Evolutionary conservation across 176 grass and related monocot genomes (phyloP).

Genomic region (Juncus inflexus): DNA sequence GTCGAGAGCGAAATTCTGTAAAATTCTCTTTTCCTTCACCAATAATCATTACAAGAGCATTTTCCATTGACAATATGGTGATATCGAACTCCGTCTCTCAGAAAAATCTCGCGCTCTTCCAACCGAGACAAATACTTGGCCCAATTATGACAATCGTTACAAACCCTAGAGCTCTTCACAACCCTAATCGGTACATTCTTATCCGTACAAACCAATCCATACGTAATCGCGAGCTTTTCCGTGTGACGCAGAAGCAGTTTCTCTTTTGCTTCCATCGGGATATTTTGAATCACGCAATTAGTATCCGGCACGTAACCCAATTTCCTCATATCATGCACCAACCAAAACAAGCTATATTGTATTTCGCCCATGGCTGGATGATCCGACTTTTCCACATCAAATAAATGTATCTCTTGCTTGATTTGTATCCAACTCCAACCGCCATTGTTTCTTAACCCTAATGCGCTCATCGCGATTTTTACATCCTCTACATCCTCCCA

Average conservation of each 20-base stretch:
- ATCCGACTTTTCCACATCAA: constrained; percentile 51
- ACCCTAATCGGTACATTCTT: constrained; percentile 53
- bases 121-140: constrained; percentile 50
- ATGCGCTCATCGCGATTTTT: constrained; percentile 63
- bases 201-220: constrained; percentile 53
- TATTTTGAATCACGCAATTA: constrained; percentile 51
- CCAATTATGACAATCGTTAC: constrained; percentile 70
- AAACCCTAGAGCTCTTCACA: constrained; percentile 79
- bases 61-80: constrained; percentile 64
- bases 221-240: constrained; percentile 73
- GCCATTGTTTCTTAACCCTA: constrained; percentile 36
- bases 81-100: constrained; percentile 55
- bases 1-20: background rate
- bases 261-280: constrained; percentile 59
- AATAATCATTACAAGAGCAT: constrained; percentile 79
- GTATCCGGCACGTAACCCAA: constrained; percentile 66
- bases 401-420: constrained; percentile 49
- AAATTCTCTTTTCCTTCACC: constrained; percentile 31
- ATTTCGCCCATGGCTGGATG: constrained; percentile 63
- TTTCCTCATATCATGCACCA: constrained; percentile 42
- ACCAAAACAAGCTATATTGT: constrained; percentile 38
- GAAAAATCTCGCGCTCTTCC: constrained; percentile 43
- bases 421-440: constrained; percentile 81
- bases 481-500: constrained; percentile 75
- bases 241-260: constrained; percentile 65